phyloP scores from a whole-genome alignment of 306 rosid genomes.

The Casuarina cunninghamiana region DNA sequence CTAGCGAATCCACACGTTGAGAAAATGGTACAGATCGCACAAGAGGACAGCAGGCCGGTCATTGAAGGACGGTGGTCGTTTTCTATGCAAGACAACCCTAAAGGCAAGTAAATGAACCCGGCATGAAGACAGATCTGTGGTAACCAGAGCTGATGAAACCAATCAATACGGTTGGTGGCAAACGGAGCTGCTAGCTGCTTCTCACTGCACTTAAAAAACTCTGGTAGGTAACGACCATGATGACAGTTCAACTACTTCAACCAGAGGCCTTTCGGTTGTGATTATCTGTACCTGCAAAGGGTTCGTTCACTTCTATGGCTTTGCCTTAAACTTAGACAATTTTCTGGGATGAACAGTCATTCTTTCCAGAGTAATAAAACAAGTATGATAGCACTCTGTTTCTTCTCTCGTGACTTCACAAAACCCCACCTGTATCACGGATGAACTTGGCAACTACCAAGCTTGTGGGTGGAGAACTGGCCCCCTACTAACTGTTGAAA shows the following conservation, averaged over 20 bases:
- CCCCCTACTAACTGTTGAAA: too few species aligned
- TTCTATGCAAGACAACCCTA: neutral
- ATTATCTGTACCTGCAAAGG: too few species aligned
- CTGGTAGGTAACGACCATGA: constrained; percentile 1
- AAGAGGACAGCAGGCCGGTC: neutral
- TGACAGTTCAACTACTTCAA: neutral
- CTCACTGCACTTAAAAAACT: neutral
- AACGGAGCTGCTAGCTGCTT: neutral
- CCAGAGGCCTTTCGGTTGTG: neutral
- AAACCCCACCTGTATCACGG: too few species aligned
- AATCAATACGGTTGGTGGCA: neutral
- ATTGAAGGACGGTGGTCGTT: too few species aligned
- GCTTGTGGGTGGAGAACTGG: too few species aligned
- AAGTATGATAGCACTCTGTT: too few species aligned
- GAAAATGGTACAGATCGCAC: neutral
- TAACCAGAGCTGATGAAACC: neutral
- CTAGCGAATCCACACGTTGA: neutral
- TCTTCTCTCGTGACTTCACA: too few species aligned
- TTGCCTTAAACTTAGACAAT: too few species aligned
- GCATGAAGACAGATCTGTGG: neutral
- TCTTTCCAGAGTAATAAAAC: too few species aligned
- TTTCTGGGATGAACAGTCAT: too few species aligned
- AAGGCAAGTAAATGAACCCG: neutral
- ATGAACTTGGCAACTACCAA: too few species aligned
- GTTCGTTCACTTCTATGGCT: too few species aligned